Evolutionary conservation across 1,284 basidiomycete genomes (phyloP).

Genomic region (Sporisorium exsertum): DNA sequence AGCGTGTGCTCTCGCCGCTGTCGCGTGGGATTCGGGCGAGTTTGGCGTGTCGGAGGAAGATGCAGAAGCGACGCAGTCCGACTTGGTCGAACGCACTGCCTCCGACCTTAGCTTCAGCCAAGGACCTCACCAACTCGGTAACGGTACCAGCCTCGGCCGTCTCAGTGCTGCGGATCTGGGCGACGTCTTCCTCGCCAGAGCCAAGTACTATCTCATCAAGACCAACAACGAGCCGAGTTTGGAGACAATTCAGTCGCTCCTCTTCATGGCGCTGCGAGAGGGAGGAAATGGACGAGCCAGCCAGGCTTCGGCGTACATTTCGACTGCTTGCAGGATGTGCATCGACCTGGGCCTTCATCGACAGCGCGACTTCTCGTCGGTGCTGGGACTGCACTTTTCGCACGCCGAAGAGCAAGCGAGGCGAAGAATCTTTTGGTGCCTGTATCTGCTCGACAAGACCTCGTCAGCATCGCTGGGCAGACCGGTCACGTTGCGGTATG

Average conservation of each 20-base stretch:
- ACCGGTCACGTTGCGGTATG: slow-evolving; percentile 51
- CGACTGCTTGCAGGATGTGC: slow-evolving; percentile 53
- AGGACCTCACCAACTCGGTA: slow-evolving; percentile 15
- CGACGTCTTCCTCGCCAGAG: slow-evolving; percentile 54
- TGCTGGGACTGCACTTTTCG: slow-evolving; percentile 41
- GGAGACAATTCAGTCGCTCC: slow-evolving; percentile 52
- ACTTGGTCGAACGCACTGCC: slow-evolving; percentile 44
- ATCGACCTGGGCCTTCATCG: slow-evolving; percentile 59
- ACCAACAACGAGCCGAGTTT: slow-evolving; percentile 54
- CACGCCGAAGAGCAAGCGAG: slow-evolving; percentile 54
- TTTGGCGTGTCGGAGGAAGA: slow-evolving; percentile 39
- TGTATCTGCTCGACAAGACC: slow-evolving; percentile 58
- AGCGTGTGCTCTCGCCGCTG: slow-evolving; percentile 45
- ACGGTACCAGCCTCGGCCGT: slow-evolving; percentile 25
- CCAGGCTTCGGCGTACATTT: slow-evolving; percentile 50
- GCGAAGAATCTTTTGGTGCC: slow-evolving; percentile 52
- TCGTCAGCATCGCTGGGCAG: slow-evolving; percentile 51
- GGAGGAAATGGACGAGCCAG: slow-evolving; percentile 51
- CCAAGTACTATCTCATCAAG: slow-evolving; percentile 55
- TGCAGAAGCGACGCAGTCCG: slow-evolving; percentile 38
- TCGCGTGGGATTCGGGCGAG: slow-evolving; percentile 49
- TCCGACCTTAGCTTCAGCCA: slow-evolving; percentile 42
- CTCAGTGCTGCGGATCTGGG: slow-evolving; percentile 40
- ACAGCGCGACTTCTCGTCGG: slow-evolving; percentile 36
- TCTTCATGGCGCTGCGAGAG: slow-evolving; percentile 59